Conservation (phyloP, 2,329 filamentous ascomycete species). For the Alternaria sp. region DNA sequence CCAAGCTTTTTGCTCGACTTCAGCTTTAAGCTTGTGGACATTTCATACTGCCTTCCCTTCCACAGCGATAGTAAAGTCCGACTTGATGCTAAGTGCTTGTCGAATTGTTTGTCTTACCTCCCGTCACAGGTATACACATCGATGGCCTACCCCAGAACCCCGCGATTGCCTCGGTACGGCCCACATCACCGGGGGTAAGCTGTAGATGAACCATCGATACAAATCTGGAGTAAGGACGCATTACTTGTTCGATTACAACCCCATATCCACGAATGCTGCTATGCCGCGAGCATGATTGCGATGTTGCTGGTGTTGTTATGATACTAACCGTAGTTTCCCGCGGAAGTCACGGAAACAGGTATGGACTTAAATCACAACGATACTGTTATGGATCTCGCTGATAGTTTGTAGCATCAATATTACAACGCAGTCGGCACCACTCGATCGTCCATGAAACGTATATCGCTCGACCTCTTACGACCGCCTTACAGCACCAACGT, state of each 20-base stretch:
- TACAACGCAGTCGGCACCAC: neutral
- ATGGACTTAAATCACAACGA: neutral
- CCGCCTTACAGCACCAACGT: neutral
- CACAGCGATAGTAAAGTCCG: conserved; percentile 17
- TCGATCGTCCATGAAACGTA: neutral
- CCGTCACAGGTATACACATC: neutral
- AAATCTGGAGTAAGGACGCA: neutral
- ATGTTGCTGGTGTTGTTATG: neutral
- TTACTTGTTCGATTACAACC: neutral
- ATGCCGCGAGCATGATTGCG: neutral
- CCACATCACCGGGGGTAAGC: neutral
- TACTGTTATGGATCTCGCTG: neutral
- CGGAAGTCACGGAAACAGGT: neutral
- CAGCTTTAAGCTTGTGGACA: conserved; percentile 19
- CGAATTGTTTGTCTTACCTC: neutral
- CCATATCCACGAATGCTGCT: neutral
- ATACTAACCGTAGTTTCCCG: neutral
- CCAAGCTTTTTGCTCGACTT: conserved; percentile 47
- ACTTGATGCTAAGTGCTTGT: neutral
- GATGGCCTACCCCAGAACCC: conserved; percentile 8
- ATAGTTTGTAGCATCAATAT: neutral
- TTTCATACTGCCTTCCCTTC: neutral
- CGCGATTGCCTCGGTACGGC: conserved; percentile 8
- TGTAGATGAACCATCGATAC: neutral
- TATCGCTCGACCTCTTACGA: neutral